These are phyloP conservation scores for Corymbia maculata DNA, from an alignment of 345 rosid genomes.

Conservation along the genomic window DNA sequence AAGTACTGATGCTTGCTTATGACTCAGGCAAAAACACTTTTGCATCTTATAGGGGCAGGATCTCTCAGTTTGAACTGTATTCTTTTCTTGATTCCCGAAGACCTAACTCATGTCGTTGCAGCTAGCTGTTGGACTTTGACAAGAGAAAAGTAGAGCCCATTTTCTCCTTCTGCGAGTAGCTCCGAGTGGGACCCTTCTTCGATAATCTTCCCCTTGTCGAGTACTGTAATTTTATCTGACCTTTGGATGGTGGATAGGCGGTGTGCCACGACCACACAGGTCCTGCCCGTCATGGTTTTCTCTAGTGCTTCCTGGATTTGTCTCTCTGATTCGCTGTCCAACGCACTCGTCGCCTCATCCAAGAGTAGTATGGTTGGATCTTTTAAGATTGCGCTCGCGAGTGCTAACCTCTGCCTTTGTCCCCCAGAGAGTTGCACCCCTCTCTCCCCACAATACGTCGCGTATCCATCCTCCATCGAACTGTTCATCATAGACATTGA, in stretches of 20 bases:
- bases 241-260: conserved; percentile 2
- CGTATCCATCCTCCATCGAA: conserved; percentile 5
- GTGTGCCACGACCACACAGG: conserved; percentile 22
- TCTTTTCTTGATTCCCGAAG: background rate
- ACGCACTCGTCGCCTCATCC: conserved; percentile 31
- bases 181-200: conserved; percentile 7
- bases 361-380: conserved; percentile 16
- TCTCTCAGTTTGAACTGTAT: background rate
- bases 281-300: conserved; percentile 13
- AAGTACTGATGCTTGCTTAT: background rate
- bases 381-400: conserved; percentile 27
- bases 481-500: background rate
- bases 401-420: conserved; percentile 29
- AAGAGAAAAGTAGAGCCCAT: conserved; percentile 4
- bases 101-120: background rate
- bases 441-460: conserved; percentile 10
- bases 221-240: conserved; percentile 4
- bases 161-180: conserved; percentile 1
- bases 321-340: conserved; percentile 20
- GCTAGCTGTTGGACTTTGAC: background rate
- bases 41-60: background rate
- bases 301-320: conserved; percentile 19
- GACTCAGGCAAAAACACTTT: background rate
- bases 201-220: background rate
- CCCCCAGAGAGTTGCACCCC: conserved; percentile 29